phyloP scores from a whole-genome alignment of 1,284 basidiomycete genomes.

The Xanthoconium separans region DNA sequence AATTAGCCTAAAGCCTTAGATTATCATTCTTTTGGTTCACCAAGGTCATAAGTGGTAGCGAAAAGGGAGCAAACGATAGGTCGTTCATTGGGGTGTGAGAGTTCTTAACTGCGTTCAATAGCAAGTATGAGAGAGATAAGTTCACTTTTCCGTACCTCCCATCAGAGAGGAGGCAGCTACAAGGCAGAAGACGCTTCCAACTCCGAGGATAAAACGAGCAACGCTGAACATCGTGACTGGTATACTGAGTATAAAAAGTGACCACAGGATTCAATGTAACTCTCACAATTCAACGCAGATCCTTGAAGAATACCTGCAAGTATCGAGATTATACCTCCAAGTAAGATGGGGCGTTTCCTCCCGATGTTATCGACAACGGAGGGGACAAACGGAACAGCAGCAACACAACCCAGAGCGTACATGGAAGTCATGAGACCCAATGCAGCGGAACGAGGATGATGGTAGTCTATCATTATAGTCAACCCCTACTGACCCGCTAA shows the following conservation, averaged over 20 bases:
- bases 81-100: slow-evolving; percentile 25
- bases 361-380: slow-evolving; percentile 14
- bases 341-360: slow-evolving; percentile 20
- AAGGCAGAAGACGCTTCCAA: not conserved
- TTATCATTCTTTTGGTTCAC: not conserved
- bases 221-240: slow-evolving; percentile 16
- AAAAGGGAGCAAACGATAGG: slow-evolving; percentile 14
- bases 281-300: slow-evolving; percentile 12
- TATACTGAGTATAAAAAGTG: not conserved
- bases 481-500: not conserved
- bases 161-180: slow-evolving; percentile 16
- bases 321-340: slow-evolving; percentile 14
- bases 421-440: slow-evolving; percentile 18
- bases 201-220: slow-evolving; percentile 9
- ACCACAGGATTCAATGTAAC: not conserved
- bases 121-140: not conserved
- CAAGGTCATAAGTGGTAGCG: slow-evolving; percentile 1
- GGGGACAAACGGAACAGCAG: slow-evolving; percentile 14
- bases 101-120: slow-evolving; percentile 7
- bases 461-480: slow-evolving; percentile 11
- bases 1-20: not conserved
- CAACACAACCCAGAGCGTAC: slow-evolving; percentile 18
- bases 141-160: slow-evolving; percentile 12
- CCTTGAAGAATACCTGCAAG: slow-evolving; percentile 18
- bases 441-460: slow-evolving; percentile 18